Evolutionary conservation across 2,329 filamentous ascomycete species (phyloP).

Genomic region (Botryotinia calthae): DNA sequence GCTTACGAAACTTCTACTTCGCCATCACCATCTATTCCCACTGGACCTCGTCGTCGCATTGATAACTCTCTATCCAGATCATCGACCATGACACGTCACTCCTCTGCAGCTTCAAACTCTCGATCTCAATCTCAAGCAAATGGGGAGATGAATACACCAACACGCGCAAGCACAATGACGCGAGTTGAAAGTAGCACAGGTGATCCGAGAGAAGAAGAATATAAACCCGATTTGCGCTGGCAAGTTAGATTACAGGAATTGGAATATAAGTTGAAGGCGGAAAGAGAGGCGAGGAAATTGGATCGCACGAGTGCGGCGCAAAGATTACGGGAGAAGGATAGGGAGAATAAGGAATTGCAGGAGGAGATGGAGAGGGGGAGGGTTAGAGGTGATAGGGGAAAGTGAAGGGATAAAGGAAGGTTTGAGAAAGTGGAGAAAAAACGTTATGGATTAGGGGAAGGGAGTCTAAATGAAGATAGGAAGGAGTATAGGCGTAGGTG

Average conservation of each 20-base stretch:
- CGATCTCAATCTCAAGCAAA: background rate
- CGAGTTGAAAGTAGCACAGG: constrained; percentile 19
- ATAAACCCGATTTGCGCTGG: constrained; percentile 67
- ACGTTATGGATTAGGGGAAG: too few species aligned
- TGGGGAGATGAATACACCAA: background rate
- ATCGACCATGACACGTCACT: constrained; percentile 52
- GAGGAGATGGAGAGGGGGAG: constrained; percentile 52
- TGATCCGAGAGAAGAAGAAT: constrained; percentile 39
- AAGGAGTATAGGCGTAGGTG: background rate
- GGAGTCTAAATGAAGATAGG: background rate
- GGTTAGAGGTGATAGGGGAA: constrained; percentile 18
- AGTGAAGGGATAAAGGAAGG: background rate
- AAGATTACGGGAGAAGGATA: constrained; percentile 71
- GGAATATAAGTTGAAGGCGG: constrained; percentile 83
- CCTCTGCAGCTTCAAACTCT: constrained; percentile 47
- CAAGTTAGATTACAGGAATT: constrained; percentile 81
- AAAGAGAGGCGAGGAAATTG: constrained; percentile 79
- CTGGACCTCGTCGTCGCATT: constrained; percentile 35
- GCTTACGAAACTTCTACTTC: constrained; percentile 41
- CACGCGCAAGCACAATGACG: background rate
- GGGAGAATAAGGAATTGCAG: constrained; percentile 69
- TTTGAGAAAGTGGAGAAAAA: background rate
- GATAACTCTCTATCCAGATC: constrained; percentile 29
- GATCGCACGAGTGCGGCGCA: constrained; percentile 82
- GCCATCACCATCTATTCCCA: constrained; percentile 38